Base-by-base conservation (phyloP, 2,329 filamentous ascomycete species). In the Biscogniauxia marginata region DNA sequence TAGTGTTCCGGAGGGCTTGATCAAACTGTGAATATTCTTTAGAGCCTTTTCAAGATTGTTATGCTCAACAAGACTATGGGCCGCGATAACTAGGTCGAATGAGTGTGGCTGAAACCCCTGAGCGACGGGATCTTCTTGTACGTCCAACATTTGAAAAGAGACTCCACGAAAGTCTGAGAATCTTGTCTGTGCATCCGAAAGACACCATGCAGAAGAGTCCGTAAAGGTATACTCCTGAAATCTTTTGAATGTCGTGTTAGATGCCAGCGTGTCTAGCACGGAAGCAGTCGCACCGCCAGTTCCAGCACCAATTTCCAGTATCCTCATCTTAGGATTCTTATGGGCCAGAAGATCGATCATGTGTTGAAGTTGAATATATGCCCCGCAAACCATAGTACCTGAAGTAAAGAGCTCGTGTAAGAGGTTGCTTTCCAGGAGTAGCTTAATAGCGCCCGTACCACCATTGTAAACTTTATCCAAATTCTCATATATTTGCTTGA, bases 141-240 rank as follows among this genome's bases (percentile, higher is more conserved):
- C 45, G 13, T 54, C 51, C 16, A 57, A 44, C 4, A n/a, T 45
- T 9, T 51, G 51, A 22, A 54, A 57, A 5, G 16, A 23, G 18
- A 57, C 9, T 11, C 55, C 55, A 46, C 22, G 7, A 30, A 45
- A 18, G n/a, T 11, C 39, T 2, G 7, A 44, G 22, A 59, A 56
- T 21, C n/a, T 25, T 7, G 53, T 46, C 34, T 56, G 48, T 43
- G 57, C 51, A 8, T 59, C 54, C 18, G 22, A 11, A 20, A 59
- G 18, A 13, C 13, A 59, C 45, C 34, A 52, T 4, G 16, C 21
- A 13, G 22, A 45, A 4, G 48, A 9, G 11, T 59, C 57, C 13
- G 57, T 59, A 34, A 56, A 56, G 1, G 52, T 49, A 20, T 59
- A 56, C 6, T 59, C 49, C 16, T 55, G 51, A 16, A 56, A 44